phyloP scores from a whole-genome alignment of 2,329 filamentous ascomycete genomes.

The Cladosporium sp. region DNA sequence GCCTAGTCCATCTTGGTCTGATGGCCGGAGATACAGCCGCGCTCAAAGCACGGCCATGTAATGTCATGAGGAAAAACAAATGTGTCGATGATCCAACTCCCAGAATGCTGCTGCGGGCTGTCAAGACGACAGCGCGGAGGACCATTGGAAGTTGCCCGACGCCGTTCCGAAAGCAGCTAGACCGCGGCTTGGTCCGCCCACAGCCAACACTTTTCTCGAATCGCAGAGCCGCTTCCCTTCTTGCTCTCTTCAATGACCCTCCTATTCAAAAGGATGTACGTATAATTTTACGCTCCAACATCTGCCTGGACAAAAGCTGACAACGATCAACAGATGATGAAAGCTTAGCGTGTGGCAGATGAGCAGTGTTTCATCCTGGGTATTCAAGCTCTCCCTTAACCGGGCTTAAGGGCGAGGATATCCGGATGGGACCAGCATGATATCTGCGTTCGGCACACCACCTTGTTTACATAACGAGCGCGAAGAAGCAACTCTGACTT shows the following conservation, averaged over 20 bases:
- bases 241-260: conserved; percentile 74
- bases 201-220: conserved; percentile 16
- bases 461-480: conserved; percentile 99
- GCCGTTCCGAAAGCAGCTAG: conserved; percentile 6
- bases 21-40: neutral
- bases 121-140: neutral
- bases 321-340: conserved; percentile 77
- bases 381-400: conserved; percentile 72
- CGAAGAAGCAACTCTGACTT: conserved; percentile 92
- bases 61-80: conserved; percentile 1
- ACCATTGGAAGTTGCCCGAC: conserved; percentile 2
- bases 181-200: conserved; percentile 27
- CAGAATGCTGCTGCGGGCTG: too few species aligned
- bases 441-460: conserved; percentile 99
- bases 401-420: conserved; percentile 85
- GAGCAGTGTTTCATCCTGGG: conserved; percentile 44
- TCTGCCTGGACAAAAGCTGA: too few species aligned
- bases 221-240: conserved; percentile 15
- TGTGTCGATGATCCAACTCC: too few species aligned
- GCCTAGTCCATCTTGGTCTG: neutral
- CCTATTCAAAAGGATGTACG: conserved; percentile 98
- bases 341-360: conserved; percentile 95
- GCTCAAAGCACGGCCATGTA: conserved; percentile 1
- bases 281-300: conserved; percentile 25
- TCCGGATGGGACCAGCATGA: conserved; percentile 71